phyloP scores from a whole-genome alignment of 2,329 filamentous ascomycete species.

The Coniochaeta ligniaria region DNA sequence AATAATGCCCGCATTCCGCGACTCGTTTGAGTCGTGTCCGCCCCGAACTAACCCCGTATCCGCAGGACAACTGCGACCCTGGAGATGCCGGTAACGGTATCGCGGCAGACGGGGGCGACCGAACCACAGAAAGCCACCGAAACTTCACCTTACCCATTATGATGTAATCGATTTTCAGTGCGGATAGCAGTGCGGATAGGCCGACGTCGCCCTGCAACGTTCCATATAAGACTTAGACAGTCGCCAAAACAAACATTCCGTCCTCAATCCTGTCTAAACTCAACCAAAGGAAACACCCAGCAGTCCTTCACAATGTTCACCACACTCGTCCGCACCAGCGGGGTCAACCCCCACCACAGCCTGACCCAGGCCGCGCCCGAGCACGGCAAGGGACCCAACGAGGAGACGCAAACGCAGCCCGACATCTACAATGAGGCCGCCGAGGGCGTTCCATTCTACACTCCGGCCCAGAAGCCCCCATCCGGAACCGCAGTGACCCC shows the following conservation, averaged over 20 bases:
- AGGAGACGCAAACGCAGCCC: neutral
- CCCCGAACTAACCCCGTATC: neutral
- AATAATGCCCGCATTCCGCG: neutral
- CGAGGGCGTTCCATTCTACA: slow-evolving; percentile 35
- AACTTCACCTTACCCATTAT: neutral
- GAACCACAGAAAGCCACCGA: neutral
- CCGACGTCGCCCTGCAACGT: neutral
- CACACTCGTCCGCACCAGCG: neutral
- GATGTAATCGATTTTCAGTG: neutral
- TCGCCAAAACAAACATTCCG: no score
- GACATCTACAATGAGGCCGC: slow-evolving; percentile 18
- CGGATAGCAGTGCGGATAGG: neutral
- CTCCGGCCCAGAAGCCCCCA: slow-evolving; percentile 36
- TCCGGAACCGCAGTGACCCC: slow-evolving; percentile 33
- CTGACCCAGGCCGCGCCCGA: neutral
- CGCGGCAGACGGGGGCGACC: neutral
- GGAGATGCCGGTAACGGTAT: neutral
- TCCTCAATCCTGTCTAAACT: no score
- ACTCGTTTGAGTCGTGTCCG: neutral
- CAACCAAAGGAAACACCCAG: no score
- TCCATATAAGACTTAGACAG: no score
- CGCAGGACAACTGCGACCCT: neutral
- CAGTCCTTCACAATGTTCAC: neutral
- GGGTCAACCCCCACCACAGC: neutral
- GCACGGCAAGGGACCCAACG: neutral